A percentile compares a stretch with the other conserved stretches of the same genome.
phyloP scores from a whole-genome alignment of 2,329 filamentous ascomycete genomes.

The Aspergillus quadricinctus region DNA sequence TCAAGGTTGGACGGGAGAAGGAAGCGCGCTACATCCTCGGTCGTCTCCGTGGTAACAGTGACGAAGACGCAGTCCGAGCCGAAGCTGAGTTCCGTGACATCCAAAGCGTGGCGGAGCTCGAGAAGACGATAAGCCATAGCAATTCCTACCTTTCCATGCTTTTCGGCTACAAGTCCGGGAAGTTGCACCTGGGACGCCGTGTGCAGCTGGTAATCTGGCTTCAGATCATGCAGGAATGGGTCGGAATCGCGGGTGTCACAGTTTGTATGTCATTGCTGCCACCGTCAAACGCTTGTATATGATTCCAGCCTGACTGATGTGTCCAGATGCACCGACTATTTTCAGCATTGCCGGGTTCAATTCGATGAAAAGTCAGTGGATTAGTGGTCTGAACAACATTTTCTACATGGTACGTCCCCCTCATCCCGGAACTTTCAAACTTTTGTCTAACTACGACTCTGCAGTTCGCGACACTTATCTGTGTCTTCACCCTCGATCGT shows the following conservation, averaged over 20 bases:
- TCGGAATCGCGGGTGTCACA: conserved; percentile 66
- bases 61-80: conserved; percentile 50
- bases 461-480: conserved; percentile 62
- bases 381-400: conserved; percentile 55
- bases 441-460: background rate
- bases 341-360: conserved; percentile 65
- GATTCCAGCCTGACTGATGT: background rate
- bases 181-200: conserved; percentile 62
- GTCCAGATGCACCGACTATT: conserved; percentile 46
- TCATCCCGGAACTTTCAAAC: background rate
- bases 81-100: conserved; percentile 67
- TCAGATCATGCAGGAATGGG: conserved; percentile 67
- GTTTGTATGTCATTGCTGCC: conserved; percentile 40
- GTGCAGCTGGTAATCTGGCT: conserved; percentile 69
- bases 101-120: conserved; percentile 57
- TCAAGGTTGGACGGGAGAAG: conserved; percentile 61
- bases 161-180: conserved; percentile 60
- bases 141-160: conserved; percentile 64
- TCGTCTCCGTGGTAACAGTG: conserved; percentile 57
- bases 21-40: conserved; percentile 64
- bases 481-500: conserved; percentile 65
- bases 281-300: background rate
- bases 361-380: conserved; percentile 59
- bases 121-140: conserved; percentile 50
- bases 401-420: conserved; percentile 49